Conservation (phyloP, 306 rosid species). For the Begonia loranthoides region DNA sequence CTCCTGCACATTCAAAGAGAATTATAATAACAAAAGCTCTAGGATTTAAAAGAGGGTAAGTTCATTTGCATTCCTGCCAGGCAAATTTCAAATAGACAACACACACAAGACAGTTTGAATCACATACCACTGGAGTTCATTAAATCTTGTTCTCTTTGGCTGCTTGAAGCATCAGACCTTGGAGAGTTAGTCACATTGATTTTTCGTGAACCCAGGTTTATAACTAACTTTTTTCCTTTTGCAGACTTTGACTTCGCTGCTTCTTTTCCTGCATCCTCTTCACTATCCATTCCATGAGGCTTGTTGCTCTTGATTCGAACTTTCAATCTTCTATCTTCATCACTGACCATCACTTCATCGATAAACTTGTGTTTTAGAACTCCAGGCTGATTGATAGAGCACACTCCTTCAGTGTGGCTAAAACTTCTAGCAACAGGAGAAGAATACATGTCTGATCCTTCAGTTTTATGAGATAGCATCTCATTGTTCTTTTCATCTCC, state of each 20-base stretch:
- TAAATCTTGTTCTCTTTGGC: conserved; percentile 64
- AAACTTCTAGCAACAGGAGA: conserved; percentile 64
- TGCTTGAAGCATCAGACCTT: conserved; percentile 70
- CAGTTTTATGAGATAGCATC: conserved; percentile 36
- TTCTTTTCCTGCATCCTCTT: conserved; percentile 60
- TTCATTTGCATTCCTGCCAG: too few species aligned
- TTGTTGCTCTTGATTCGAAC: conserved; percentile 62
- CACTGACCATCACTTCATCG: conserved; percentile 87
- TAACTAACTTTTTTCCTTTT: conserved; percentile 85
- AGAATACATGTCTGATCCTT: conserved; percentile 38
- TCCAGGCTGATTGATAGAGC: conserved; percentile 41
- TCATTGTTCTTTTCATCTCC: conserved; percentile 49
- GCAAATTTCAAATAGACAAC: too few species aligned
- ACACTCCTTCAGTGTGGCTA: conserved; percentile 43
- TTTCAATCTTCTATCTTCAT: conserved; percentile 65
- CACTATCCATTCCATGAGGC: conserved; percentile 43
- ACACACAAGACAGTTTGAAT: too few species aligned
- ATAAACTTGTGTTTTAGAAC: conserved; percentile 71
- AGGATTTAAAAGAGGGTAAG: neutral
- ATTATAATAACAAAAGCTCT: neutral
- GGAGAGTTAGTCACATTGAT: conserved; percentile 79
- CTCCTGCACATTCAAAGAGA: conserved; percentile 33
- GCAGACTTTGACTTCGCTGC: conserved; percentile 40
- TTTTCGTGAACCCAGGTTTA: conserved; percentile 78
- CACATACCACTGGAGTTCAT: conserved; percentile 44